A percentile compares a stretch with the other conserved stretches of the same genome.
Conservation (phyloP, 257 asterid species). For the Haberlea rhodopensis region DNA sequence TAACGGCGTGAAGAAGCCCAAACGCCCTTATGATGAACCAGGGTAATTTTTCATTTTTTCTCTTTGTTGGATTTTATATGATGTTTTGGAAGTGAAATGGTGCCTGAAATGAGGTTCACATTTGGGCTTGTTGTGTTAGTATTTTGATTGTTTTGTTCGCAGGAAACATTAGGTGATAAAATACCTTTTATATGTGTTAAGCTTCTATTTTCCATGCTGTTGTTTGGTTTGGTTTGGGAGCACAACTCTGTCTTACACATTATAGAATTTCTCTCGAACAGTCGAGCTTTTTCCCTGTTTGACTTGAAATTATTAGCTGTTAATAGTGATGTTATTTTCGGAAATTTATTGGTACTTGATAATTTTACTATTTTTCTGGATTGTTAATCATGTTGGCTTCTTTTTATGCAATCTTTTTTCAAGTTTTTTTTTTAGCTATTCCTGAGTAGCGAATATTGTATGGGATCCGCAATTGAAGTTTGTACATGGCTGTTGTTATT, state of each 20-base stretch:
- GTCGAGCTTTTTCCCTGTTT: neutral
- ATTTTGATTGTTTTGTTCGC: neutral
- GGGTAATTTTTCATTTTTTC: constrained; percentile 36
- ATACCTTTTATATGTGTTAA: neutral
- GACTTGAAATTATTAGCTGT: neutral
- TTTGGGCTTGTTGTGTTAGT: neutral
- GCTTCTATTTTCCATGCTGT: constrained; percentile 1
- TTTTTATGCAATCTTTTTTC: neutral
- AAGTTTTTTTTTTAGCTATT: neutral
- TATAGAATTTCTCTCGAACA: neutral
- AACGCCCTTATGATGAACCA: constrained; percentile 21
- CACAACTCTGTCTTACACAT: neutral
- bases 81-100: neutral
- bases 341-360: constrained; percentile 12
- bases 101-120: neutral
- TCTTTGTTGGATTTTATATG: neutral
- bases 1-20: constrained; percentile 33
- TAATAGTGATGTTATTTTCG: neutral
- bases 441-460: neutral
- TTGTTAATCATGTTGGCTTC: neutral
- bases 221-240: neutral
- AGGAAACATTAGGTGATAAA: neutral
- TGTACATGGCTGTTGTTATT: neutral
- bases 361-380: neutral
- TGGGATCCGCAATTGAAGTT: no score